Base-by-base conservation (phyloP, 805 yeast genomes). In the Hanseniaspora taiwanica region DNA sequence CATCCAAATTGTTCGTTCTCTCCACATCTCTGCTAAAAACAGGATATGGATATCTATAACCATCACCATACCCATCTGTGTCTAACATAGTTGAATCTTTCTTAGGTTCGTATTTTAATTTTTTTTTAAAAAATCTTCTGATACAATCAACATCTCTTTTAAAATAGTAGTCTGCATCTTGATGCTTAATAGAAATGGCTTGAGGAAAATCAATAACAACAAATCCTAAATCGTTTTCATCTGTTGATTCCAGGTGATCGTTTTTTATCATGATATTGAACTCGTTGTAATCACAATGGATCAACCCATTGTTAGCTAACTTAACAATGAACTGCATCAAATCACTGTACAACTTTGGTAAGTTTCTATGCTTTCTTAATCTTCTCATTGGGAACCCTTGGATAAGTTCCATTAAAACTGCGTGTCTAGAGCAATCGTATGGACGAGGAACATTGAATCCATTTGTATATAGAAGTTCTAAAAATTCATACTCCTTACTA, bases 121-220 rank as follows among this genome's bases (percentile, higher is more conserved):
- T 81, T 56, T 75, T 76, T 44, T 69, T 76, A 63, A 91, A 91
- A 54, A 89, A 91, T 36, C 77, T 68, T 46, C 86, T 70, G 40
- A 91, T 78, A 59, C 97, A 87, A 42, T 84, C 82, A 19, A 91
- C 93, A 62, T 91, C 99, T 63, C 99, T 72, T 50, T 83, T 75
- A 60, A 91, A 91, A 58, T 84, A 87, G 42, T 69, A 72, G 46
- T 79, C 79, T 6, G 97, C 96, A 56, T 91, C 96, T 3, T 66
- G 69, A 55, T 91, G 99, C 48, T 81, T 87, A 36, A 83, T 82
- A 18, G 96, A 84, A 14, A 91, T 81, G 74, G 96, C 89, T 62
- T 91, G 99, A 3, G 99, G 99, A 68, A 91, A 91, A 68, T 91
- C 99, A 52, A 91, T 89, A 21, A 91, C 95, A 17, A 87, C 80